Evolutionary conservation across 306 rosid genomes (phyloP).

Genomic region (Lathyrus sativus): DNA sequence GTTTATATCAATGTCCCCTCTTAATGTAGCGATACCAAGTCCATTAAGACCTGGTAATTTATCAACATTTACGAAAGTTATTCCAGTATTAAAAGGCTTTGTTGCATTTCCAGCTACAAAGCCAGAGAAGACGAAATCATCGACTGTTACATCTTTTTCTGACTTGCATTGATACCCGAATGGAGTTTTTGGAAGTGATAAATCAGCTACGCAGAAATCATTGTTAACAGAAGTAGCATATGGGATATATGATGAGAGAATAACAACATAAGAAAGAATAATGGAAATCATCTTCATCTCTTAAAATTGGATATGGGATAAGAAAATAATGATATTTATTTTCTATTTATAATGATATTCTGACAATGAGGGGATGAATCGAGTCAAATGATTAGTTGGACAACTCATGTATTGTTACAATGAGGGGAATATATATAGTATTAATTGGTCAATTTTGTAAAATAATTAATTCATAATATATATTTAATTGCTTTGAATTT

Average conservation of each 20-base stretch:
- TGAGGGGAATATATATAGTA: no score
- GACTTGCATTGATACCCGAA: slow-evolving; percentile 21
- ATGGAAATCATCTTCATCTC: neutral
- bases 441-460: no score
- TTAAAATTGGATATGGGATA: neutral
- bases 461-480: no score
- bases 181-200: neutral
- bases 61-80: neutral
- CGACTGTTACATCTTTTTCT: neutral
- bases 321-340: neutral
- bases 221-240: neutral
- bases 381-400: no score
- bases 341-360: neutral
- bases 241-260: neutral
- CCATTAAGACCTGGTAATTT: neutral
- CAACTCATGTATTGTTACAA: no score
- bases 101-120: neutral
- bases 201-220: slow-evolving; percentile 20
- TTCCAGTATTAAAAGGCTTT: neutral
- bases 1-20: neutral
- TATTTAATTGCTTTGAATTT: no score
- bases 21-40: neutral
- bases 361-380: no score
- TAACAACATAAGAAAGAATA: neutral
- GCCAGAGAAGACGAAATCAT: neutral